Conservation (phyloP, 2,329 filamentous ascomycete species). For the Alternaria solani region DNA sequence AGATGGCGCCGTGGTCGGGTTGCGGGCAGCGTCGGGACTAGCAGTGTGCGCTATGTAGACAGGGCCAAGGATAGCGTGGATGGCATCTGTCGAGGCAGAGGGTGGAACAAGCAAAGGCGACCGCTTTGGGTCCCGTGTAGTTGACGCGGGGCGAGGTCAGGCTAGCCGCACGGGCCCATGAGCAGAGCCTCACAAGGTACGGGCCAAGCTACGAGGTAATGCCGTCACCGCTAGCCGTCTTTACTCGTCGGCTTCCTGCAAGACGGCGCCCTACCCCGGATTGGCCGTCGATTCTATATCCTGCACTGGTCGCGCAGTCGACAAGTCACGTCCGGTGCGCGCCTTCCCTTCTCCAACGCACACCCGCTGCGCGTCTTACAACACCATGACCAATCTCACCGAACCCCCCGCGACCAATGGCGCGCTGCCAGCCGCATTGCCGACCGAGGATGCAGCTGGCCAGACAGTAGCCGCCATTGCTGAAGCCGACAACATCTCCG, state of each 20-base stretch:
- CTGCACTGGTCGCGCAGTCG: background rate
- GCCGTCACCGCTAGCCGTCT: constrained; percentile 15
- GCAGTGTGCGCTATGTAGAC: background rate
- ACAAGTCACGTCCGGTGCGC: background rate
- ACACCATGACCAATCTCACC: constrained; percentile 33
- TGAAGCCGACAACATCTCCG: constrained; percentile 53
- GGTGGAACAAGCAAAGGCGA: background rate
- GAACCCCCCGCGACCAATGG: constrained; percentile 31
- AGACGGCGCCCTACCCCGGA: background rate
- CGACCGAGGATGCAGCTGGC: constrained; percentile 45
- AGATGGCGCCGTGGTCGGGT: background rate
- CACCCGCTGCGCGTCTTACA: background rate
- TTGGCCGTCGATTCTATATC: background rate
- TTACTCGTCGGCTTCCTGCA: background rate
- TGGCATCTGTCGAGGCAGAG: constrained; percentile 5
- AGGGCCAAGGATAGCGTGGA: background rate
- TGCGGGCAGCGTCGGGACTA: background rate
- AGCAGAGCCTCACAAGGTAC: background rate
- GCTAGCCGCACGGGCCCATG: constrained; percentile 1
- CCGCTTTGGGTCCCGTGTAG: background rate
- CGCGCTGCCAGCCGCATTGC: constrained; percentile 38
- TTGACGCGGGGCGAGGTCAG: background rate
- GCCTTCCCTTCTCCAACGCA: background rate
- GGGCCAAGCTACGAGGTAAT: constrained; percentile 6
- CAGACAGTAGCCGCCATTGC: constrained; percentile 50